Evolutionary conservation across 108 stramenopile genomes (phyloP), one percentile per base, ranked within the genome.

Genomic region (Skeletonema grethae): DNA sequence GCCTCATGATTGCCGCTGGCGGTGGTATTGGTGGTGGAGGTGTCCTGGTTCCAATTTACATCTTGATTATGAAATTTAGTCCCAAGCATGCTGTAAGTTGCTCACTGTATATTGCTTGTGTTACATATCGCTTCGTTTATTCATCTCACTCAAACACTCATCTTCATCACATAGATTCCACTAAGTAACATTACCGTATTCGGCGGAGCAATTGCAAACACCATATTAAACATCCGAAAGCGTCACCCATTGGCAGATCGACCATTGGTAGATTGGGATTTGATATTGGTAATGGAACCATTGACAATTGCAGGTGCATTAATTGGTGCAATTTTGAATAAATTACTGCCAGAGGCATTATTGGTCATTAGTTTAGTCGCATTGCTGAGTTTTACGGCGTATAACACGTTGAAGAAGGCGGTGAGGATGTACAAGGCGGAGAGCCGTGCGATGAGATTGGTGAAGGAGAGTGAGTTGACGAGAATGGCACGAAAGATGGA

Each of bases 261-360:
- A 60, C 94, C 96, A 0, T 72, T 97, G 18, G 96, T 97, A 22
- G 98, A 98, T 82, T 98, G 98, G 98, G 97, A 98, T 75, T 82
- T 98, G 36, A 91, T 98, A 41, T 63, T 98, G 11, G 90, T 97
- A 34, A 97, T 98, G 96, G 96, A 98, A 72, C 98, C 98, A 6
- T 72, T 97, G 22, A 95, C 96, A 0, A 89, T 97, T 61, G 93
- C 87, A 0, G 98, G 98, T 0, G 96, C 96, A 7, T 75, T 98
- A 25, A 82, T 92, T 25, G 97, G 97, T 10, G 88, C 94, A 12
- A 87, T 95, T 28, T 64, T 96, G 35, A 94, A 96, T 82, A 92
- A 91, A 62, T 65, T 95, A 16, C 64, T 97, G 15, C 86, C 93
- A 7, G 96, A 93, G 55, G 89, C 82, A 65, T 60, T 97, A 32